Base-by-base conservation (phyloP, 257 asterid genomes). In the Solanum acaule region DNA sequence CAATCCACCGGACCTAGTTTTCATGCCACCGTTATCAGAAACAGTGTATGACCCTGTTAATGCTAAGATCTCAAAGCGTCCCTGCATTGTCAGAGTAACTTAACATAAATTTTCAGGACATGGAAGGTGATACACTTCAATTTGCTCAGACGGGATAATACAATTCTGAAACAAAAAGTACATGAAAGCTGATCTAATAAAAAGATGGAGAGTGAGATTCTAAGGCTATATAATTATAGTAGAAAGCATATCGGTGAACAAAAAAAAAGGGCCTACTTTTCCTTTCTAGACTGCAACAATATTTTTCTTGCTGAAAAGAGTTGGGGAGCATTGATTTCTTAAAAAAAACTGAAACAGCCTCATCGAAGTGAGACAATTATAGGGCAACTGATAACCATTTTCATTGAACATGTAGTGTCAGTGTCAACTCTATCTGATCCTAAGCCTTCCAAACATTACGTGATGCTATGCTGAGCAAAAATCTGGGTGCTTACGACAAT, bases 31-130 rank as follows among this genome's bases (percentile, higher is more conserved):
- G 18, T 88, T 93, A 78, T 95, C 99, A 31, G 96, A 89, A 34
- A 91, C 85, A n/a, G 96, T 93, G 91, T 87, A 94, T 2, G 99
- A 97, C 35, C 98, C 98, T 1, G 98, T 92, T 20, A 97, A 91
- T 6, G 98, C 91, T 87, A 97, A 91, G 22, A 96, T 97, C 93
- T 97, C 99, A 78, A 96, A 97, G 27, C 98, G 98, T 6, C 99
- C 99, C 99, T 97, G 98, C 95, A 93, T 67, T 31, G 38, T n/a
- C 31, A n/a, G 16, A 70, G 52, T 83, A 77, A 83, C n/a, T 44
- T 29, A 40, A 49, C 12, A 33, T 56, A 27, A 23, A 14, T 75
- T 16, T 46, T 59, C 40, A 38, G 23, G 33, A 75, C n/a, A 72
- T 5, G 22, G 14, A 67, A 85, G 18, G 31, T 10, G 27, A 82